Conservation (phyloP, 257 asterid genomes). For the Voacanga thouarsii region DNA sequence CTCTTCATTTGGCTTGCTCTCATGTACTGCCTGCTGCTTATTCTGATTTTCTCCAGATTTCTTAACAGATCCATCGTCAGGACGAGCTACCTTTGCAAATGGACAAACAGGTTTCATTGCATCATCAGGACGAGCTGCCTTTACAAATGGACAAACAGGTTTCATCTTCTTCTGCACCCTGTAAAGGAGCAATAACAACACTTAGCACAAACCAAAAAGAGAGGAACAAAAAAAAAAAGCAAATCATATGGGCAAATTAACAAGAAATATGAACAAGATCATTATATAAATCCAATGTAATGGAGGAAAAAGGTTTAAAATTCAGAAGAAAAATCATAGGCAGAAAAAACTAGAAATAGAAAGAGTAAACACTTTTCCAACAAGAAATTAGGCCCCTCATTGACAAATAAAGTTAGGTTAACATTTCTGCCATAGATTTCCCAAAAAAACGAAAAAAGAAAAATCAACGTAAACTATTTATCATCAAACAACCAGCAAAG, state of each 20-base stretch:
- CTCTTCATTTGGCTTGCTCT: slow-evolving; percentile 43
- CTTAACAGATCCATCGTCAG: slow-evolving; percentile 67
- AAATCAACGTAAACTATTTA: background rate
- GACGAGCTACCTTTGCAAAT: slow-evolving; percentile 68
- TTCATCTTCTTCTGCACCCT: slow-evolving; percentile 59
- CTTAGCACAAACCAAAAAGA: too few relatives aligned
- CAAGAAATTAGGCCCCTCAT: background rate
- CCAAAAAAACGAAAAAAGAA: background rate
- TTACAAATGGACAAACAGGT: slow-evolving; percentile 86
- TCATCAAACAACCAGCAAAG: background rate
- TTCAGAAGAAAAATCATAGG: background rate
- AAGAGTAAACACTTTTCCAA: background rate
- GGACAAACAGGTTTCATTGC: slow-evolving; percentile 45
- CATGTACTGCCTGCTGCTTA: slow-evolving; percentile 37
- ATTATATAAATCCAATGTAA: background rate
- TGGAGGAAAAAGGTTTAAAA: background rate
- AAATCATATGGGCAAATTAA: background rate
- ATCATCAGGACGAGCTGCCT: slow-evolving; percentile 79
- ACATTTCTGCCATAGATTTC: background rate
- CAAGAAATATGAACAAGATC: background rate
- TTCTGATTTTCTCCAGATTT: slow-evolving; percentile 56
- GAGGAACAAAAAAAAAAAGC: background rate
- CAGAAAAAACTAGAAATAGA: background rate
- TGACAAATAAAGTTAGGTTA: background rate
- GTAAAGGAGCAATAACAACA: slow-evolving; percentile 15